A percentile compares a stretch with the other conserved stretches of the same genome.
These are phyloP conservation scores for Metschnikowia proteae DNA, from an alignment of 805 yeast species.

Conservation along the genomic window DNA sequence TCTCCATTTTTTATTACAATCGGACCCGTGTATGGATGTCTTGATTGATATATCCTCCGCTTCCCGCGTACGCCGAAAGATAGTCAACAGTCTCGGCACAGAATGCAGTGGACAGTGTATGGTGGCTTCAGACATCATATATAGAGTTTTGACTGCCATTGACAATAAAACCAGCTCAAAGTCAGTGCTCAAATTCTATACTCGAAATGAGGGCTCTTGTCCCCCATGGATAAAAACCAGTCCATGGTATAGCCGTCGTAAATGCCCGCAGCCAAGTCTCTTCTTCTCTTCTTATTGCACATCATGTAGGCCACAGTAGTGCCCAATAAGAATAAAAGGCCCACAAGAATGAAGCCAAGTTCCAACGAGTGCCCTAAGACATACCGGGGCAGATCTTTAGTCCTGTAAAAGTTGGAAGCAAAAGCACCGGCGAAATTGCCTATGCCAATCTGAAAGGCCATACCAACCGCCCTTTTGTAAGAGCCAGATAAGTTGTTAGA, in stretches of 20 bases:
- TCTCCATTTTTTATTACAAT: no score
- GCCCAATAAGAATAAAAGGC: slow-evolving; percentile 21
- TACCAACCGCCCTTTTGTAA: slow-evolving; percentile 36
- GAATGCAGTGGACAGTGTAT: no score
- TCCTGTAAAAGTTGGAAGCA: slow-evolving; percentile 30
- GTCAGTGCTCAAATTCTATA: slow-evolving; percentile 19
- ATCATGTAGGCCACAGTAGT: slow-evolving; percentile 23
- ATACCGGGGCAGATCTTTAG: slow-evolving; percentile 25
- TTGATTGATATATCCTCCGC: no score
- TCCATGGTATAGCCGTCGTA: slow-evolving; percentile 24
- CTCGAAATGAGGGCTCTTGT: slow-evolving; percentile 37
- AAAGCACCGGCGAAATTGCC: slow-evolving; percentile 39
- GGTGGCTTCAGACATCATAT: no score
- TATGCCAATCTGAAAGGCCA: slow-evolving; percentile 37
- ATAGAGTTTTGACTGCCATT: no score
- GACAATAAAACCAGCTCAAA: slow-evolving; percentile 3
- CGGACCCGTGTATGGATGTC: no score
- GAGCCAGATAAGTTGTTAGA: slow-evolving; percentile 35
- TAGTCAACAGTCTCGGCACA: no score
- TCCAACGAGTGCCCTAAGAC: slow-evolving; percentile 31
- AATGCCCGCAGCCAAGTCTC: slow-evolving; percentile 20
- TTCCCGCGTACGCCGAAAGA: no score
- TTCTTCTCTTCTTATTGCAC: slow-evolving; percentile 19
- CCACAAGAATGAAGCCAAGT: slow-evolving; percentile 31
- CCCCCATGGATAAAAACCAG: slow-evolving; percentile 38